Base-by-base conservation (phyloP, 352 stramenopile genomes). In the Pythium chondricola region DNA sequence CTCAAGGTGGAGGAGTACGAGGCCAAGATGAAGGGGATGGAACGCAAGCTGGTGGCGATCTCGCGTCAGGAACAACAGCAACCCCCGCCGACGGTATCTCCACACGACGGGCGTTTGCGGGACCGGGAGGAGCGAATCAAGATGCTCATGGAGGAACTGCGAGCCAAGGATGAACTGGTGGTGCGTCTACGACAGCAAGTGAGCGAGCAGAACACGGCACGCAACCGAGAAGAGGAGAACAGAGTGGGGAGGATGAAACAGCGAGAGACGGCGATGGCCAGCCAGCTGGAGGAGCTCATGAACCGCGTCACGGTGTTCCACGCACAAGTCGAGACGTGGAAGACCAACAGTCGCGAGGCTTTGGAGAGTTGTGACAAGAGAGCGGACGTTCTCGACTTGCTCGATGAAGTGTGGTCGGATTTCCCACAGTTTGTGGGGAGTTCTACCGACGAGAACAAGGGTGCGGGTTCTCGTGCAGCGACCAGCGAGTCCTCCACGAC, bases 391-490 rank as follows among this genome's bases (percentile, higher is more conserved):
- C 24, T 65, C 30, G 58, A 60, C 16, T 43, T 84, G 8, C 48
- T 85, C 17, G 65, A 85, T 9, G 41, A 48, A 1, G 22, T 82
- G 41, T 88, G 73, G 76, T 39, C 63, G 18, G 63, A 82, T 42
- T 88, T 88, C 41, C 76, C 76, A 10, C 48, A 58, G 6, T 75
- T 85, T 54, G 36, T 62, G 16, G n/a, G n/a, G n/a, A n/a, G n/a
- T n/a, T 43, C 36, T 17, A 30, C 36, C 14, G 42, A 22, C 7
- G 14, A 22, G 6, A 32, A 41, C n/a, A 29, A 29, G n/a, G 6
- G 17, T 6, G n/a, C 35, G 4, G n/a, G 35, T 30, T 14, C 4
- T 7, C 7, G 39, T 7, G n/a, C 40, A 18, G 43, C 43, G 14
- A 33, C 30, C 5, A 17, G 18, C 5, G 48, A 56, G 5, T 48